Conservation (phyloP, 768 basidiomycete species). For the Mrakia blollopis region DNA sequence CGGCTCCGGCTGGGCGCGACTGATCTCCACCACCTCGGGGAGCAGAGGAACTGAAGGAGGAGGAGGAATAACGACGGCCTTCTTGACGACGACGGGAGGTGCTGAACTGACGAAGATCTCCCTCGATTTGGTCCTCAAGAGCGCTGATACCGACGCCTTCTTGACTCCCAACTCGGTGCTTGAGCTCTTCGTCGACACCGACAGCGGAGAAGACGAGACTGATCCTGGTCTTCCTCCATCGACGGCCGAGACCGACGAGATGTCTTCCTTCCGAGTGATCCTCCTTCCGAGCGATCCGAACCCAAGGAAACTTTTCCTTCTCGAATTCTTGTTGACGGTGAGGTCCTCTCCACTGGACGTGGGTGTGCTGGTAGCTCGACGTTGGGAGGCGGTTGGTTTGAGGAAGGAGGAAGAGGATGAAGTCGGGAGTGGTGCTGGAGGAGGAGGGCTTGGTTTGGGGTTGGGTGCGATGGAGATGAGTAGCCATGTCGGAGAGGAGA, state of each 20-base stretch:
- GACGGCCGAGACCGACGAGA: not conserved
- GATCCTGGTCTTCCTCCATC: not conserved
- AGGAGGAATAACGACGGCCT: not conserved
- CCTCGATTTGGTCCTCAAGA: not conserved
- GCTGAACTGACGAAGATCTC: not conserved
- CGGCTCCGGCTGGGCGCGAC: not conserved
- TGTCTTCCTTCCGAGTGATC: not conserved
- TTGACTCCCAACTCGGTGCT: not conserved
- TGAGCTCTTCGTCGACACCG: not conserved
- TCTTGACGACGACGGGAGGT: not conserved
- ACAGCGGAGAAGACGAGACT: not conserved
- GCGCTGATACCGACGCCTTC: not conserved
- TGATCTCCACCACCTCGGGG: not conserved
- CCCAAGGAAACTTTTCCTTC: not conserved
- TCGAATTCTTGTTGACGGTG: not conserved
- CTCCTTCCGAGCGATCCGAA: not conserved
- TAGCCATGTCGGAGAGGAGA: constrained; percentile 4
- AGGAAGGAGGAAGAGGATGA: not conserved
- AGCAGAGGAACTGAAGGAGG: not conserved
- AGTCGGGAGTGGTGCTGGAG: not conserved
- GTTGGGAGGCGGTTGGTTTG: not conserved
- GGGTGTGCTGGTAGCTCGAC: not conserved
- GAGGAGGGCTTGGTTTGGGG: not conserved
- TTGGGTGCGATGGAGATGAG: constrained; percentile 11
- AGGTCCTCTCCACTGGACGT: not conserved